Base-by-base conservation (phyloP, 2,329 filamentous ascomycete genomes). In the Anthostomella pinea region DNA sequence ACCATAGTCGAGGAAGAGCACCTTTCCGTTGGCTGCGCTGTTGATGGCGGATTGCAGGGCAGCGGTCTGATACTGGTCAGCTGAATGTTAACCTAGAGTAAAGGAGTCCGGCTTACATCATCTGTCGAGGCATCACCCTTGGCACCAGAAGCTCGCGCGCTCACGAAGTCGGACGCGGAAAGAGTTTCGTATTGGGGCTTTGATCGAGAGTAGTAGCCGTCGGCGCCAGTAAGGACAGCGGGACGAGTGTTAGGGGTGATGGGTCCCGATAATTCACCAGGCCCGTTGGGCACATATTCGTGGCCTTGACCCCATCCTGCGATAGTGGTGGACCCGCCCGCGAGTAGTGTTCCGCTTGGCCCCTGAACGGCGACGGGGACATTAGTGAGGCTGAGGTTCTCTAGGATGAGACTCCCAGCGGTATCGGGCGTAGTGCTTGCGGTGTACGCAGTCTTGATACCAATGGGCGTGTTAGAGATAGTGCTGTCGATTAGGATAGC, bases 101-200 rank as follows among this genome's bases (percentile, higher is more conserved):
- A 66, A 28, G 62, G 60, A n/a, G 69, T 64, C 14, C 77, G 82
- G 44, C 56, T 45, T 48, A 59, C 55, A 53, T 89, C 85, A 45
- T 91, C 85, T 0, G 81, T 79, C 0, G 62, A 56, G 17, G 83
- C 85, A 46, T 91, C 83, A 50, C 85, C 85, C 56, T 73, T 77
- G 30, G 83, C 83, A 35, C 83, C 81, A 23, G 69, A 68, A 11
- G 67, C 67, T 30, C 65, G 63, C 27, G 57, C 65, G 26, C 63
- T 67, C 52, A 86, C 63, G 55, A 90, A 84, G 18, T 73, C 68
- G 6, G 68, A 69, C 5, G 71, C 71, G 2, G 74, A 57, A 5
- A 79, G 58, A 18, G 63, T 60, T 51, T 80, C 73, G 57, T 89
- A 90, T 51, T 87, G 79, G 11, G 85, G 85, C 69, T 87, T 87